Conservation (phyloP, 2,329 filamentous ascomycete species). For the Sclerotinia subarctica region DNA sequence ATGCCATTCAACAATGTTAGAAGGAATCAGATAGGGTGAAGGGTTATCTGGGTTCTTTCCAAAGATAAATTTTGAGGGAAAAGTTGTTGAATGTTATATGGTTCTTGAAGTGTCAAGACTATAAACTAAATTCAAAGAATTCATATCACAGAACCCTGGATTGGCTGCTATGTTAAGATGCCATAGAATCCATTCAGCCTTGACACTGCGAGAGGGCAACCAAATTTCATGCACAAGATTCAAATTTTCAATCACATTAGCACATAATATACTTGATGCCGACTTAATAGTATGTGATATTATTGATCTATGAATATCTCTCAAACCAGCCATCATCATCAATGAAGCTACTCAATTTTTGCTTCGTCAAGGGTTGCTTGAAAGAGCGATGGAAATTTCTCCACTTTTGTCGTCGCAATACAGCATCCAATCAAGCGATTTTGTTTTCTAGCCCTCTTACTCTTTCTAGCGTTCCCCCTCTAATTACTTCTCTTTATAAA, state of each 20-base stretch:
- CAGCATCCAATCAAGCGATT: too few species aligned
- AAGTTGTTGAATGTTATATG: fast-evolving
- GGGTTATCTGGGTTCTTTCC: neutral
- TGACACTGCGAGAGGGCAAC: too few species aligned
- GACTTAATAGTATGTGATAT: neutral
- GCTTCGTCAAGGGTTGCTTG: neutral
- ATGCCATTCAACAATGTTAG: neutral
- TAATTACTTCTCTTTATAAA: neutral
- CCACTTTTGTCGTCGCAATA: too few species aligned
- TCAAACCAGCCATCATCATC: neutral
- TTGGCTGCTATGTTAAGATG: too few species aligned
- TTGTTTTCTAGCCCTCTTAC: neutral
- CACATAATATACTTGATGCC: neutral
- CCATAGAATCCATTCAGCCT: neutral
- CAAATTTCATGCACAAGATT: neutral
- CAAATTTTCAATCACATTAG: neutral
- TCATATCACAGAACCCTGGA: neutral
- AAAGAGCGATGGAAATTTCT: too few species aligned
- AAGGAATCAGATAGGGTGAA: neutral
- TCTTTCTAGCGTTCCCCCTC: neutral
- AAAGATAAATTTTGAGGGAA: neutral
- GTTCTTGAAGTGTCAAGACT: neutral
- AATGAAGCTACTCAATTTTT: neutral
- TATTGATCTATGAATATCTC: too few species aligned
- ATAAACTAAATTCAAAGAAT: neutral